Base-by-base conservation (phyloP, 2,329 filamentous ascomycete genomes). In the Ophiostoma sp. region DNA sequence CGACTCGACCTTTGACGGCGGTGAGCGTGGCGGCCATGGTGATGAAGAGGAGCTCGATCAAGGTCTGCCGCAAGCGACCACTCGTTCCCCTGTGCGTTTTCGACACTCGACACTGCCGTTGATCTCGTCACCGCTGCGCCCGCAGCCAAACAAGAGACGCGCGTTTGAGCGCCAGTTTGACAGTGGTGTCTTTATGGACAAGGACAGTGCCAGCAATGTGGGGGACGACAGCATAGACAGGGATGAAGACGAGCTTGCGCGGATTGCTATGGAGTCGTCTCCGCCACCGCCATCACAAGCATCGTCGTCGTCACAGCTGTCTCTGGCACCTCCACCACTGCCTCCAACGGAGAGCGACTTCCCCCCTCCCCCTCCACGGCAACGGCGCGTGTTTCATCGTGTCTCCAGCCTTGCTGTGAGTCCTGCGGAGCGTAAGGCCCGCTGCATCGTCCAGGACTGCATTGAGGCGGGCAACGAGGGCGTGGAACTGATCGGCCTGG, bases 151-250 rank as follows among this genome's bases (percentile, higher is more conserved):
- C 36, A 80, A 78, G 73, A 87, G 84, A 75, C 81, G 86, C 52
- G 80, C 80, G 14, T 79, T 90, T 67, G 79, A 81, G 73, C 81
- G 86, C 66, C 85, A 89, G 72, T 78, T 84, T 69, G 89, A 92
- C 76, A 91, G 88, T 45, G 83, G 83, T 9, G 74, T 92, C 3
- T 92, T 84, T 77, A 82, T 92, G 79, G 86, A 83, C 4, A 89
- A 86, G 70, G 88, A 90, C 69, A 77, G 75, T 47, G 80, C 82
- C 44, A 78, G 80, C 5, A 12, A 6, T 5, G 18, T 4, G 66
- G 77, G 78, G 16, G 80, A 81, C 38, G 79, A 81, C 4, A 64
- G 41, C 36, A 66, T 69, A 8, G 70, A 72, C 7, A 55, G 18
- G 18, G 71, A 70, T 12, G 69, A 55, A 0, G 66, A 42, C 16